These are phyloP conservation scores for Aureobasidium namibiae DNA, from an alignment of 2,329 filamentous ascomycete species.

Conservation along the genomic window DNA sequence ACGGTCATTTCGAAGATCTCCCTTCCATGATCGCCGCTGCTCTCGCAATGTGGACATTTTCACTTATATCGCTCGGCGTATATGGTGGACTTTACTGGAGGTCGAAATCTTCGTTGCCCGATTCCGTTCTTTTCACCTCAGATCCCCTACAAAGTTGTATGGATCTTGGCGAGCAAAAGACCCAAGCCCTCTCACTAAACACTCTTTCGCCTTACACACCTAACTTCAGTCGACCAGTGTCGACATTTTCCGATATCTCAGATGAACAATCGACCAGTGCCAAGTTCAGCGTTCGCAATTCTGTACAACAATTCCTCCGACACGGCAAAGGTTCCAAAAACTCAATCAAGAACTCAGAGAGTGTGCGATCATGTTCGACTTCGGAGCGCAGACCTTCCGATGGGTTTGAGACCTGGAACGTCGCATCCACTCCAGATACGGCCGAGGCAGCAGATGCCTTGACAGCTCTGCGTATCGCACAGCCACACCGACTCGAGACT, in stretches of 20 bases:
- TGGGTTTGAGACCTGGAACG: constrained; percentile 65
- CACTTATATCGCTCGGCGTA: constrained; percentile 19
- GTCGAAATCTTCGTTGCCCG: constrained; percentile 7
- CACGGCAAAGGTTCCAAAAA: constrained; percentile 26
- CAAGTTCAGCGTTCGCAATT: constrained; percentile 21
- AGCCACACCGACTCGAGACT: constrained; percentile 54
- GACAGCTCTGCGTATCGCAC: constrained; percentile 19
- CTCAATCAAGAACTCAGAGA: background rate
- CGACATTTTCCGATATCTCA: constrained; percentile 13
- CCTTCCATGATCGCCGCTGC: constrained; percentile 18
- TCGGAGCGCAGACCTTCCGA: constrained; percentile 37
- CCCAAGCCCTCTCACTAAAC: background rate
- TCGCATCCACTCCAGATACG: constrained; percentile 51
- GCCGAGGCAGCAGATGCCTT: constrained; percentile 31
- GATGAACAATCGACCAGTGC: constrained; percentile 15
- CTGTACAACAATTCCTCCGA: constrained; percentile 31
- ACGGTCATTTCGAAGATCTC: background rate
- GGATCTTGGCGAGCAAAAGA: background rate
- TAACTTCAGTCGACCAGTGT: constrained; percentile 17
- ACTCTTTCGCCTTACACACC: constrained; percentile 9
- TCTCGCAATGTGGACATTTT: constrained; percentile 21
- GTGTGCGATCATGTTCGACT: constrained; percentile 23
- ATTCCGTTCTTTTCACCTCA: background rate
- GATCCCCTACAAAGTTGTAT: background rate
- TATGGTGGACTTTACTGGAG: constrained; percentile 21